Evolutionary conservation across 345 rosid genomes (phyloP).

Genomic region (Salix exigua): DNA sequence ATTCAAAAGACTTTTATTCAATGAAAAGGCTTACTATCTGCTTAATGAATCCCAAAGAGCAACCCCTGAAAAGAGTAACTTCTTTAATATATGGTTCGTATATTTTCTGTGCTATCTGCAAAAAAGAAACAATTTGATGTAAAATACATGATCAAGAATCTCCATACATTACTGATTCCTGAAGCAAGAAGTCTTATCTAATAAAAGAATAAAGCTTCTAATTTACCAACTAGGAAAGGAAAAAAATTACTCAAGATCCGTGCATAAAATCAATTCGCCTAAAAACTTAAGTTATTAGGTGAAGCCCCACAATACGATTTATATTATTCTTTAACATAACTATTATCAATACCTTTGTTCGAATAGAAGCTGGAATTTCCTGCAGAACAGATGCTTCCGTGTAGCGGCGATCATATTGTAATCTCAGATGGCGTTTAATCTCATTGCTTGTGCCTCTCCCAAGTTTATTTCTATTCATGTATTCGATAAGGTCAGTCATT

Average conservation of each 20-base stretch:
- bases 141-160: too few relatives aligned
- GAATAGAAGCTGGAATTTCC: slow-evolving; percentile 74
- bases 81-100: slow-evolving; percentile 66
- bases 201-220: not conserved
- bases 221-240: not conserved
- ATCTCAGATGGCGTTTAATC: slow-evolving; percentile 59
- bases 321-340: too few relatives aligned
- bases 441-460: slow-evolving; percentile 51
- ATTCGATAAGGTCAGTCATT: slow-evolving; percentile 65
- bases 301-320: accelerated
- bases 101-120: slow-evolving; percentile 70
- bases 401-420: slow-evolving; percentile 56
- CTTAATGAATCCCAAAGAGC: slow-evolving; percentile 74
- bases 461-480: slow-evolving; percentile 63
- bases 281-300: accelerated
- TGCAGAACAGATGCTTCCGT: slow-evolving; percentile 65
- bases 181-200: not conserved
- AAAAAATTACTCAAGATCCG: not conserved
- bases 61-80: slow-evolving; percentile 62
- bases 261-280: not conserved
- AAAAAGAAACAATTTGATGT: not conserved
- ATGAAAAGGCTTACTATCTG: slow-evolving; percentile 56
- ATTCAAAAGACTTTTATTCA: not conserved
- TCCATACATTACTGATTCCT: not conserved
- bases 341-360: slow-evolving; percentile 49